Evolutionary conservation across 345 rosid genomes (phyloP).

Genomic region (Citrus glauca): DNA sequence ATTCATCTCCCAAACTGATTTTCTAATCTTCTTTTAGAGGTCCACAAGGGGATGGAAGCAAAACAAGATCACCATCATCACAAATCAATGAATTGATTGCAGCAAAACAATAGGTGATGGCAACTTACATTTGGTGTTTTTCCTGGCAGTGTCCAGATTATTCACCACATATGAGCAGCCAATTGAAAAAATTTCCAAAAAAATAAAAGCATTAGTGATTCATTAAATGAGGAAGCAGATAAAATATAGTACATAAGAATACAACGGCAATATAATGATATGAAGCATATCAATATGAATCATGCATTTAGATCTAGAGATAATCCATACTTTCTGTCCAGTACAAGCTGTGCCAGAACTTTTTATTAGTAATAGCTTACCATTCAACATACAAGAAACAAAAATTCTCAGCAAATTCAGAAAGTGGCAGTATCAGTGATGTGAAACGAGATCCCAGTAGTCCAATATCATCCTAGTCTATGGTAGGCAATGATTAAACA

Average conservation of each 20-base stretch:
- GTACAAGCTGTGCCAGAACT: neutral
- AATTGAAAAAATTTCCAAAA: neutral
- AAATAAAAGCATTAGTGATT: conserved; percentile 13
- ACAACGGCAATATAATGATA: neutral
- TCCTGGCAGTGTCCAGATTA: conserved; percentile 38
- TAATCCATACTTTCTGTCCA: neutral
- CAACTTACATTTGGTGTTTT: conserved; percentile 68
- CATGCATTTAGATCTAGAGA: neutral
- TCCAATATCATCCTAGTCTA: neutral
- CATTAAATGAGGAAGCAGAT: neutral
- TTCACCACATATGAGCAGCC: conserved; percentile 10
- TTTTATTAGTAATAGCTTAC: neutral
- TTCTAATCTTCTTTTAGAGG: neutral
- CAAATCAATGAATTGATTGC: neutral
- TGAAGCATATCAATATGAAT: neutral
- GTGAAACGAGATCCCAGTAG: neutral
- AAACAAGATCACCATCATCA: neutral
- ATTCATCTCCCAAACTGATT: neutral
- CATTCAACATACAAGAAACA: neutral
- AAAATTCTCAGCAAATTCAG: neutral
- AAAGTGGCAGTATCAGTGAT: neutral
- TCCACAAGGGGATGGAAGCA: neutral
- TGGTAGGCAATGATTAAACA: neutral
- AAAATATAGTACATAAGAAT: neutral
- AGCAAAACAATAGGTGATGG: neutral